Percentiles rank a stretch among this genome's conserved stretches.
phyloP scores from a whole-genome alignment of 2,329 filamentous ascomycete species.

The Monascus ruber region DNA sequence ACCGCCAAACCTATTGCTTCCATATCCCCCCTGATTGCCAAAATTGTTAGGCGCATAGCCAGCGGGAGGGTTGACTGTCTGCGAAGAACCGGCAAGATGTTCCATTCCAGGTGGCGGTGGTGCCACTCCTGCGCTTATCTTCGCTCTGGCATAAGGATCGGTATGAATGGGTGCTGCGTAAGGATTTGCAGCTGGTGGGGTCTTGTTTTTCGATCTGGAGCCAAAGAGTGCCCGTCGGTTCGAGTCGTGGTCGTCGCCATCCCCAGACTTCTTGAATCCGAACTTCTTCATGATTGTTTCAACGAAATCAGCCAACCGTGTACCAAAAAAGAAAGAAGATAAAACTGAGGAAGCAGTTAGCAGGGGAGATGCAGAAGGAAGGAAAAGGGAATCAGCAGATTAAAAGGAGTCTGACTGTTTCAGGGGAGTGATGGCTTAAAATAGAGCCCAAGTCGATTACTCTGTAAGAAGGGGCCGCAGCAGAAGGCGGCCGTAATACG shows the following conservation, averaged over 20 bases:
- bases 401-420: too few relatives aligned
- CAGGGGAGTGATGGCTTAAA: too few relatives aligned
- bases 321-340: too few relatives aligned
- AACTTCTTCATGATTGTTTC: not conserved
- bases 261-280: constrained; percentile 42
- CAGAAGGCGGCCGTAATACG: too few relatives aligned
- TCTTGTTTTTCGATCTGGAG: constrained; percentile 44
- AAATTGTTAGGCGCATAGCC: constrained; percentile 30
- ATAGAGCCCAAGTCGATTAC: too few relatives aligned
- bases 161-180: constrained; percentile 43
- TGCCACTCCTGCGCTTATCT: constrained; percentile 31
- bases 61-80: constrained; percentile 7
- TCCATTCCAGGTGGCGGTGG: constrained; percentile 22
- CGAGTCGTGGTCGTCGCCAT: constrained; percentile 38
- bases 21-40: constrained; percentile 39
- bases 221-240: constrained; percentile 50
- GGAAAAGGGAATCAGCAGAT: too few relatives aligned
- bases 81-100: constrained; percentile 9
- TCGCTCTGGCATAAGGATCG: constrained; percentile 45
- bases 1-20: constrained; percentile 42
- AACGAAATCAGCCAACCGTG: not conserved
- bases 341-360: not conserved
- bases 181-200: constrained; percentile 42
- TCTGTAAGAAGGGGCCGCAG: too few relatives aligned
- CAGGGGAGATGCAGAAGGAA: not conserved